Evolutionary conservation across 2,329 filamentous ascomycete species (phyloP), one percentile per base, ranked within the genome.

Genomic region (Epichloe brachyelytri): DNA sequence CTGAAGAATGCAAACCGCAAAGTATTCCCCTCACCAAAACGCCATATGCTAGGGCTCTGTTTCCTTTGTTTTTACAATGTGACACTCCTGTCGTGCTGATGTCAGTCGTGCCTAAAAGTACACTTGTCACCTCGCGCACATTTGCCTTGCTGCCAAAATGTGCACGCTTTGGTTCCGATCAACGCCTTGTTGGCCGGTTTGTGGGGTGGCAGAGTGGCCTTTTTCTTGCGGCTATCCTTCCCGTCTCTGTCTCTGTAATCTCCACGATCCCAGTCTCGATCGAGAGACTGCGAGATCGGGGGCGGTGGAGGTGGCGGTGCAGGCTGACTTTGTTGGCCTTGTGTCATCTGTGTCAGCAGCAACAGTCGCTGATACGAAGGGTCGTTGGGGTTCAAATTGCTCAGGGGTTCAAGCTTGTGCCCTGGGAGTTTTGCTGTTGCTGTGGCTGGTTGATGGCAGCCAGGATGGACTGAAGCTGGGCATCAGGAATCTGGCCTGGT

Each of bases 51-150:
- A 43, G 30, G 41, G 12, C 38, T n/a, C 39, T 34, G 11, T 26
- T 39, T n/a, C 26, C 4, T 10, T 40, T 19, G 12, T 33, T 36
- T 45, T 19, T 41, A 36, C 44, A n/a, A 17, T 39, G 14, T 19
- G 15, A 34, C 11, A 22, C 20, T 19, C 40, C 2, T 34, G 12
- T 20, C 46, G 30, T 19, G 30, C 19, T 43, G 15, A 14, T 40
- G 30, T 50, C 51, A 69, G 47, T 86, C 82, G 61, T 88, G 85
- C 51, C 83, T 75, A 64, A 84, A 88, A 2, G 84, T 87, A 68
- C 85, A 88, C 59, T 81, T 80, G 37, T 84, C 82, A 20, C 85
- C 85, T 62, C 86, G 83, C 6, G 78, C 79, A 66, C 85, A 88
- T 61, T 82, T 82, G 14, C 84, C 84, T 61, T 85, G 78, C 52